Conservation (phyloP, 805 yeast species). For the Candida easanensis region DNA sequence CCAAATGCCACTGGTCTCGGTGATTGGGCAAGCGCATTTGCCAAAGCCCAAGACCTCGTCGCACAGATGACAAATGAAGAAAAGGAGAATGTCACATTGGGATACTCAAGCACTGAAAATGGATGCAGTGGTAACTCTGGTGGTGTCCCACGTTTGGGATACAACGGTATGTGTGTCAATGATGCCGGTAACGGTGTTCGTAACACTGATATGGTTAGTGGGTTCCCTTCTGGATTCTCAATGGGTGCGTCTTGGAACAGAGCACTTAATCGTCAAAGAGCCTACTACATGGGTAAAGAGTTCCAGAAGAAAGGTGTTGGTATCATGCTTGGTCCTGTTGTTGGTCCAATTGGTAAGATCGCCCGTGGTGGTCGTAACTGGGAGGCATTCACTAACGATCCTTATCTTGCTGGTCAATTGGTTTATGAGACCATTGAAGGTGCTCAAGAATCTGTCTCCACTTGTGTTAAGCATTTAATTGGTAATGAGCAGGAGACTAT, state of each 20-base stretch:
- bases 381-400: constrained; percentile 12
- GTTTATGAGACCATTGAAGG: constrained; percentile 3
- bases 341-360: constrained; percentile 8
- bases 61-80: constrained; percentile 11
- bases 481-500: constrained; percentile 10
- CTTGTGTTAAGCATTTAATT: constrained; percentile 10
- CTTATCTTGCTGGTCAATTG: constrained; percentile 7
- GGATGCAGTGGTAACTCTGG: constrained; percentile 8
- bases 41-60: constrained; percentile 5
- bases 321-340: constrained; percentile 8
- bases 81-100: constrained; percentile 6
- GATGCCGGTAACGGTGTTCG: constrained; percentile 11
- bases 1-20: constrained; percentile 5
- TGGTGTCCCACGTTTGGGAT: constrained; percentile 4
- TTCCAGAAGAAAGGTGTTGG: constrained; percentile 4
- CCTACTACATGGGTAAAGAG: constrained; percentile 9
- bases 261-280: constrained; percentile 5
- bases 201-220: constrained; percentile 7
- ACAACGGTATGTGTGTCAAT: constrained; percentile 8
- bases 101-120: neutral
- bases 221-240: constrained; percentile 7
- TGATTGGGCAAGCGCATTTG: constrained; percentile 6
- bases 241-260: constrained; percentile 12
- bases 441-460: constrained; percentile 4
- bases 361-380: constrained; percentile 11